Evolutionary conservation across 129 eudicot genomes (phyloP).

Genomic region (Flaveria brownii): DNA sequence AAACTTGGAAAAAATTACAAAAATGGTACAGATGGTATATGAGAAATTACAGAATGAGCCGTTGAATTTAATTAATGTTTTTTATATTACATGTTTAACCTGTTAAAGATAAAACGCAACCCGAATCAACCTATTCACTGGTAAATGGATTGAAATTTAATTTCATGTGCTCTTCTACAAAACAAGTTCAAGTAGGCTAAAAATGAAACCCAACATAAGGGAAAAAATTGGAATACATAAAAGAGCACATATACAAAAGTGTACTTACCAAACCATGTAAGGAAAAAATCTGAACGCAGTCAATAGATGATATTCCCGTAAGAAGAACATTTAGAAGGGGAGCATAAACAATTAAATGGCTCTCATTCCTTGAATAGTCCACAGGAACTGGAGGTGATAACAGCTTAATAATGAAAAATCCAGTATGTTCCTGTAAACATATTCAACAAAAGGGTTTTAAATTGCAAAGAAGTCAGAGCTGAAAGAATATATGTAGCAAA

Average conservation of each 20-base stretch:
- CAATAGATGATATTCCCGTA: conserved; percentile 77
- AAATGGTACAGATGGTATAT: neutral
- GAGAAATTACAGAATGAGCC: no score
- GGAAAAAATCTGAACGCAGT: conserved; percentile 81
- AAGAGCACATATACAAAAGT: conserved; percentile 4
- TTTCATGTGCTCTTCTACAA: conserved; percentile 6
- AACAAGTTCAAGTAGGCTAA: neutral
- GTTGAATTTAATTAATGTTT: neutral
- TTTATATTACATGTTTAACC: neutral
- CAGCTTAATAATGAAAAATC: conserved; percentile 62
- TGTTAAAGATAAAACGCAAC: neutral
- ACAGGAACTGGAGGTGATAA: conserved; percentile 77
- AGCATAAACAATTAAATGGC: conserved; percentile 75
- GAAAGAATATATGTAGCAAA: neutral
- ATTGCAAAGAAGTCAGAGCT: neutral
- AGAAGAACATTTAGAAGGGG: conserved; percentile 82
- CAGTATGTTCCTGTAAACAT: conserved; percentile 75
- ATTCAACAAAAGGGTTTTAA: conserved; percentile 14
- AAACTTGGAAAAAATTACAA: neutral
- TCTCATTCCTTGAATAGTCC: conserved; percentile 72
- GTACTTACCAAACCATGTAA: conserved; percentile 89
- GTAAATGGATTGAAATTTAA: neutral
- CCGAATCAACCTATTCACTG: neutral
- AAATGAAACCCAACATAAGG: neutral
- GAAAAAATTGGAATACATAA: neutral